phyloP scores from a whole-genome alignment of 2,329 filamentous ascomycete species.

The Beauveria sp. region DNA sequence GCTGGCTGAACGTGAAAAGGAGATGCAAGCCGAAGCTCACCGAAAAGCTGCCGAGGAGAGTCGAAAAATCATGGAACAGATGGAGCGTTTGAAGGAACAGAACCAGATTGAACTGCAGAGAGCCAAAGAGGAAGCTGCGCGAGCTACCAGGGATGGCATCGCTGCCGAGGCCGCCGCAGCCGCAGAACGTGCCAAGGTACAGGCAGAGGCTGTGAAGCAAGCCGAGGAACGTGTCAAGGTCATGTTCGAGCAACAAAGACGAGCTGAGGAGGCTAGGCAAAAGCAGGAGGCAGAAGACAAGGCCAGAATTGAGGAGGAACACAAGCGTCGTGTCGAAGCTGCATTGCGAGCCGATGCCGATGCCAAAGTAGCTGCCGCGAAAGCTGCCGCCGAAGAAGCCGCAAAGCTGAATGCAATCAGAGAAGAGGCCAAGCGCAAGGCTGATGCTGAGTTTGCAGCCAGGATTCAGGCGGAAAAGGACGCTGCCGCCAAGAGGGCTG shows the following conservation, averaged over 20 bases:
- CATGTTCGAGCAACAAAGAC: constrained; percentile 33
- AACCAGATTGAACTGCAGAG: constrained; percentile 40
- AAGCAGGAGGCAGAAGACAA: constrained; percentile 32
- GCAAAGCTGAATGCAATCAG: constrained; percentile 31
- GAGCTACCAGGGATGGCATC: constrained; percentile 35
- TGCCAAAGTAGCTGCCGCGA: constrained; percentile 34
- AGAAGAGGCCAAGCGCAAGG: constrained; percentile 30
- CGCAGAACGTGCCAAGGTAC: constrained; percentile 34
- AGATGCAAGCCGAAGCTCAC: constrained; percentile 24
- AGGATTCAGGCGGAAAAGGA: constrained; percentile 14
- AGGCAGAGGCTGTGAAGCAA: constrained; percentile 27
- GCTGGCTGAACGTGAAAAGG: constrained; percentile 29
- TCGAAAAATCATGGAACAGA: constrained; percentile 32
- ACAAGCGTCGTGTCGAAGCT: constrained; percentile 32
- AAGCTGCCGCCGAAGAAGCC: constrained; percentile 35
- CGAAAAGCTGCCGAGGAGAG: constrained; percentile 39
- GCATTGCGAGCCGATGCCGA: constrained; percentile 34
- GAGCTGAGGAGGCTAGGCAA: constrained; percentile 36
- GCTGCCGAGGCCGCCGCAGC: constrained; percentile 37
- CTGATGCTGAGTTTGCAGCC: constrained; percentile 29
- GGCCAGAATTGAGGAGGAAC: constrained; percentile 40
- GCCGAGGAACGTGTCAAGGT: constrained; percentile 30
- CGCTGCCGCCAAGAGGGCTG: constrained; percentile 22
- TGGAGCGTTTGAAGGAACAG: constrained; percentile 35
- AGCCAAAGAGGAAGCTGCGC: constrained; percentile 39